Base-by-base conservation (phyloP, 257 asterid genomes). In the Eucommia ulmoides region DNA sequence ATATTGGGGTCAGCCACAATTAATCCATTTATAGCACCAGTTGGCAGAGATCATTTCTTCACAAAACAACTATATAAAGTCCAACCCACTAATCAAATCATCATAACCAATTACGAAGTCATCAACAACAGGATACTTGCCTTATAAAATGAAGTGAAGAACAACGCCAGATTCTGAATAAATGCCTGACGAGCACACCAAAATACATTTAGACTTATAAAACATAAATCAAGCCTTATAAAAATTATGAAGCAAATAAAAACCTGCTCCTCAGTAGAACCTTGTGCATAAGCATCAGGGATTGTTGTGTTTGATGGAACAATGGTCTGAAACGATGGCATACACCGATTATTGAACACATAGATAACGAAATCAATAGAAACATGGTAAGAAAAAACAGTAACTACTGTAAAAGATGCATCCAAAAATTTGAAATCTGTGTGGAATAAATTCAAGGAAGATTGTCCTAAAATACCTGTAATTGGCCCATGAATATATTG, bases 141-240 rank as follows among this genome's bases (percentile, higher is more conserved):
- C 95, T 91, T 91, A 74, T 57, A 91, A 65, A 86, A 91, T 42
- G 99, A 83, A 51, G 99, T 86, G 70, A 91, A 79, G 66, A 86
- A 91, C 79, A 91, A 54, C 0, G 97, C 99, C 78, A 91, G 60
- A 61, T 91, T 91, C 69, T 91, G 99, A 58, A 91, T 83, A 56
- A 91, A 91, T 24, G 89, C 95, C 99, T 91, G 91, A 25, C 57
- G 15, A 51, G 54, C 67, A 19, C 33, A 49, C 19, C 15, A 48
- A 18, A 51, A 21, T 38, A 20, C 22, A 15, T 53, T n/a, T 33
- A 20, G 24, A 26, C 29, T 4, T 56, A 16, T 18, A 18, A 47
- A 41, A 19, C 51, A 45, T 41, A 25, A n/a, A 3, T 1, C 3
- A 15, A 42, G 8, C 92, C 53, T 93, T 80, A 16, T 2, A 42